Conservation (phyloP, 331 rosid species). For the Arachis monticola region DNA sequence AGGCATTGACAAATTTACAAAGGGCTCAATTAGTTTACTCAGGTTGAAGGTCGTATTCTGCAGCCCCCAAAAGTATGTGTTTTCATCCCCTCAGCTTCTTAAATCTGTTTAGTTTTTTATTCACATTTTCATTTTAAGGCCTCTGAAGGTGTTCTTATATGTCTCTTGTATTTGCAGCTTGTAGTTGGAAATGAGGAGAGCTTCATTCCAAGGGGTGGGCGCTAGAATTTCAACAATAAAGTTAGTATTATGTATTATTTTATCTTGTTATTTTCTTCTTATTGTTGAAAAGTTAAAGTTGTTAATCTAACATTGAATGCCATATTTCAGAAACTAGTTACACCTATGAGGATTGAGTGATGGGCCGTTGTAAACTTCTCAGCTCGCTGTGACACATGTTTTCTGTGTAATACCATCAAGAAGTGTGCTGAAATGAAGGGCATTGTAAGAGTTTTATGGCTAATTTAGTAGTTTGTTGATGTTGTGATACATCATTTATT, state of each 20-base stretch:
- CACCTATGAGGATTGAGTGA: constrained; percentile 31
- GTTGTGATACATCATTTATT: no score
- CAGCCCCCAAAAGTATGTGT: constrained; percentile 41
- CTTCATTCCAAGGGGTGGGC: constrained; percentile 41
- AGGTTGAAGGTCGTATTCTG: constrained; percentile 42
- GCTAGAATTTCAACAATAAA: constrained; percentile 51
- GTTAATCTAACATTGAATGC: constrained; percentile 4
- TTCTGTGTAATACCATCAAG: neutral
- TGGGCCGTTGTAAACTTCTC: constrained; percentile 58
- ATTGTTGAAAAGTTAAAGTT: neutral
- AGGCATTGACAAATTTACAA: constrained; percentile 45
- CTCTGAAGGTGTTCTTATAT: neutral
- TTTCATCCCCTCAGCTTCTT: neutral
- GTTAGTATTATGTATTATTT: neutral
- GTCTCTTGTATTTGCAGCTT: constrained; percentile 35
- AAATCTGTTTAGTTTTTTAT: neutral
- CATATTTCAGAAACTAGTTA: constrained; percentile 37
- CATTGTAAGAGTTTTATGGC: no score
- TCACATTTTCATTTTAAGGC: neutral
- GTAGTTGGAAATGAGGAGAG: constrained; percentile 18
- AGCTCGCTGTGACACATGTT: constrained; percentile 1
- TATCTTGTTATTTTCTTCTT: neutral
- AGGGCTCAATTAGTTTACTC: constrained; percentile 43
- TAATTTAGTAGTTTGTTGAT: no score
- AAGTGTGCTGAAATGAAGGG: neutral